Evolutionary conservation across 805 yeast species (phyloP).

Genomic region (Wickerhamiella galacta): DNA sequence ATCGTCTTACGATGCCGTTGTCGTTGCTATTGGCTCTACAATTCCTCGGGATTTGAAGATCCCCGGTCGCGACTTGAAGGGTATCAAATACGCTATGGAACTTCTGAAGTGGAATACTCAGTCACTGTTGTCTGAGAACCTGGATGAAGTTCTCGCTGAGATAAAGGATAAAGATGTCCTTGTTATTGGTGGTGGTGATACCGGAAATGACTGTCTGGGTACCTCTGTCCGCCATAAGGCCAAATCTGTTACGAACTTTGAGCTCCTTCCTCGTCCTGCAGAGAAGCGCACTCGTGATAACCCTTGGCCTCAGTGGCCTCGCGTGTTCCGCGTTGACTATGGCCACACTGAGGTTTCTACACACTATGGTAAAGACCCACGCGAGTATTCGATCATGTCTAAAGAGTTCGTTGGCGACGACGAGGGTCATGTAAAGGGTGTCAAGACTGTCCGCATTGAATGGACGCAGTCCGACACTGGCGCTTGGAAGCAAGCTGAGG

Average conservation of each 20-base stretch:
- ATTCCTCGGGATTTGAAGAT: constrained; percentile 89
- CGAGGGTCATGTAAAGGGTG: constrained; percentile 86
- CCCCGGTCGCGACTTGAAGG: constrained; percentile 81
- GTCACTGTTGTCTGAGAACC: constrained; percentile 65
- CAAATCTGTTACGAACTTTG: constrained; percentile 82
- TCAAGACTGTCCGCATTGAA: constrained; percentile 91
- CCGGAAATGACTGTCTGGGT: constrained; percentile 98
- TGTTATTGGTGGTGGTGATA: constrained; percentile 99
- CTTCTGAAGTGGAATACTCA: constrained; percentile 76
- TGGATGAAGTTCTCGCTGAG: constrained; percentile 56
- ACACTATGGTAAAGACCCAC: constrained; percentile 93
- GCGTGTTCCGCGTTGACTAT: constrained; percentile 92
- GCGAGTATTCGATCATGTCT: constrained; percentile 88
- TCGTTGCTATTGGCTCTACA: constrained; percentile 87
- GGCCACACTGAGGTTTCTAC: constrained; percentile 92
- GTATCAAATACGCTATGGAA: constrained; percentile 91
- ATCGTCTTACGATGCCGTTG: constrained; percentile 58
- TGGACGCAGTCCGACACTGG: constrained; percentile 94
- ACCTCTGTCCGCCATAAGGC: constrained; percentile 97
- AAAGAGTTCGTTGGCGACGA: constrained; percentile 93
- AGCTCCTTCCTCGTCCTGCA: constrained; percentile 86
- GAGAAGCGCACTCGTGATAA: constrained; percentile 74
- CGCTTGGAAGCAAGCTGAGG: constrained; percentile 98
- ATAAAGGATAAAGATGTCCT: constrained; percentile 78
- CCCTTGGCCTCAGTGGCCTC: constrained; percentile 99